Evolutionary conservation across 495 filamentous ascomycete genomes (phyloP), one percentile per base, ranked within the genome.

Genomic region (Xylaria bambusicola): DNA sequence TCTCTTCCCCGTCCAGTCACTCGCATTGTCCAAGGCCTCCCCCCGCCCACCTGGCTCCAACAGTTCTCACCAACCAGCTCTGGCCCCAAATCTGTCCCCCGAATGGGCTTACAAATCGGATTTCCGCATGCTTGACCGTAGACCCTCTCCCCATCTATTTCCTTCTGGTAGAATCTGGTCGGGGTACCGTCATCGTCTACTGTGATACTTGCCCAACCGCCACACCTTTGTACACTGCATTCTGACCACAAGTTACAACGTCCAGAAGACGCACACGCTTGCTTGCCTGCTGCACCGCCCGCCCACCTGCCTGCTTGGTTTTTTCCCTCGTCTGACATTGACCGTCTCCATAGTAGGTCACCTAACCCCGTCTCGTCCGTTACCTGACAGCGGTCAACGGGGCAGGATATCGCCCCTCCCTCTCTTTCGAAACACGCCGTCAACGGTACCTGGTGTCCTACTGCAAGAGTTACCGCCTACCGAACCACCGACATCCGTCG

Each of bases 41-140:
- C 63, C 61, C 65, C 65, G 57, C 61, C 58, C 60, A 61, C 54
- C 29, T 33, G n/a, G n/a, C n/a, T 33, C 40, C 45, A 61, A 42
- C 36, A 58, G 40, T 49, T 33, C 60, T 52, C 56, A 38, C 36
- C 36, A 9, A 15, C 13, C 36, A 38, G 21, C 50, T 52, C 52
- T 56, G n/a, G 53, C 53, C 47, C n/a, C n/a, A n/a, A n/a, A n/a
- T n/a, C n/a, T n/a, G n/a, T n/a, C n/a, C n/a, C n/a, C n/a, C n/a
- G n/a, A n/a, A n/a, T n/a, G n/a, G 47, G 53, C 51, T 64, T 56
- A 59, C 50, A 51, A 53, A 51, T 51, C 47, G 50, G 36, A 59
- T 59, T 51, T 54, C 54, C 18, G 31, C 45, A 26, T 20, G 33
- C 48, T 10, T 59, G 36, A 38, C 23, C 18, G 41, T 33, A 33